Conservation (phyloP, 169 alveolate genomes). For the Neospora caninum region DNA sequence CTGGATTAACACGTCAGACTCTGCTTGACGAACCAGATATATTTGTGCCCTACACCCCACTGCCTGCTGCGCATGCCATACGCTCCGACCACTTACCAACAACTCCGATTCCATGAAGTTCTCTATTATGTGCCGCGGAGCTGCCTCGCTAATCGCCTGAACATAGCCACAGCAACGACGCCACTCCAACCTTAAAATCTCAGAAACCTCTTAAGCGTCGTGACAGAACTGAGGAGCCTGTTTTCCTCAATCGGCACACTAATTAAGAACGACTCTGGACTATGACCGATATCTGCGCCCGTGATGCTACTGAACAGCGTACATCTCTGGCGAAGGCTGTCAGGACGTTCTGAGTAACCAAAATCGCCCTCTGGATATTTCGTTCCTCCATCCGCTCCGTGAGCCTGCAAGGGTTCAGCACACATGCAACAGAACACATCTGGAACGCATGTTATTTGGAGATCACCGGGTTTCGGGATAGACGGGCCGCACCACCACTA, state of each 20-base stretch:
- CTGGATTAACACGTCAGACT: too few relatives aligned
- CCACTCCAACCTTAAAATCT: background rate
- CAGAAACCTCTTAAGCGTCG: background rate
- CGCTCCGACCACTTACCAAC: constrained; percentile 72
- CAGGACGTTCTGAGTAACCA: constrained; percentile 89
- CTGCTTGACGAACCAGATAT: too few relatives aligned
- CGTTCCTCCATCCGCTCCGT: constrained; percentile 93
- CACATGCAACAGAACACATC: background rate
- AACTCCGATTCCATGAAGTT: constrained; percentile 90
- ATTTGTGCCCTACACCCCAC: too few relatives aligned
- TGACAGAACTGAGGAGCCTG: too few relatives aligned
- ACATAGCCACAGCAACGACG: background rate
- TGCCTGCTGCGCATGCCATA: too few relatives aligned
- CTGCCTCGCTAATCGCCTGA: constrained; percentile 91
- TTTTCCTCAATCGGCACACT: too few relatives aligned
- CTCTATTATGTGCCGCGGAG: constrained; percentile 91
- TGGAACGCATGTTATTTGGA: too few relatives aligned
- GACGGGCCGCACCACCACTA: too few relatives aligned
- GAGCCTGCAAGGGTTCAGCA: constrained; percentile 70
- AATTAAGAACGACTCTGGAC: too few relatives aligned
- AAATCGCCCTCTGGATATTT: constrained; percentile 90
- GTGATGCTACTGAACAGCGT: constrained; percentile 23
- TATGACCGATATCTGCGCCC: background rate
- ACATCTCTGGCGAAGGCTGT: constrained; percentile 93
- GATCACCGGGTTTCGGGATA: too few relatives aligned